Percentiles rank a stretch among this genome's conserved stretches.
These are phyloP conservation scores for Ceratocystis cubensis DNA, from an alignment of 2,329 filamentous ascomycete genomes.

Conservation along the genomic window DNA sequence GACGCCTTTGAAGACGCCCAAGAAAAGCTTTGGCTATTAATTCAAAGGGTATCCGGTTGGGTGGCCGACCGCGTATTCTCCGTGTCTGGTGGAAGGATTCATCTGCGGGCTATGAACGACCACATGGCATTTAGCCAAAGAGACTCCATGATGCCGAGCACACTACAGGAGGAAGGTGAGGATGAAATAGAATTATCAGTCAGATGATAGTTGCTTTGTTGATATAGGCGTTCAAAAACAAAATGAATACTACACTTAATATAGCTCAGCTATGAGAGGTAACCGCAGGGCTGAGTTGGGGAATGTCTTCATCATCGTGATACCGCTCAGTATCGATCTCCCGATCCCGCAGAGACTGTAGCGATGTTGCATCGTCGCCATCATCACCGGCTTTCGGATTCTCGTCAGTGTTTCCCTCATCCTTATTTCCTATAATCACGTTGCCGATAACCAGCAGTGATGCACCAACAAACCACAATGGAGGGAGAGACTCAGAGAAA, in stretches of 20 bases:
- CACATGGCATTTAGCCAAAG: not conserved
- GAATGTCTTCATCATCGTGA: constrained; percentile 9
- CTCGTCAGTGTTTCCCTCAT: constrained; percentile 33
- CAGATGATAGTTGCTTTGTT: constrained; percentile 23
- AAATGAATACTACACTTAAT: not conserved
- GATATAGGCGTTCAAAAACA: not conserved
- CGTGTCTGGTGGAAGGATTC: constrained; percentile 45
- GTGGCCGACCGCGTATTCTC: constrained; percentile 42
- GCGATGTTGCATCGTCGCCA: constrained; percentile 22
- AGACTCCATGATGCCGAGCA: not conserved
- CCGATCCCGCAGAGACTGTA: constrained; percentile 24
- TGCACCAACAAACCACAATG: constrained; percentile 66
- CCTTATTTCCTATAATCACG: constrained; percentile 62
- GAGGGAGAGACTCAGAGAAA: constrained; percentile 59
- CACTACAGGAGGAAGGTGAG: constrained; percentile 29
- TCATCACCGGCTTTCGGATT: not conserved
- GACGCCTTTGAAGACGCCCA: constrained; percentile 41
- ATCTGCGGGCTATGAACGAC: constrained; percentile 36
- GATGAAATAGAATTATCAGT: constrained; percentile 36
- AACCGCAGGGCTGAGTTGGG: not conserved
- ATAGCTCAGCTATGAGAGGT: not conserved
- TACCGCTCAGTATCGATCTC: constrained; percentile 27
- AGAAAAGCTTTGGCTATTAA: constrained; percentile 51
- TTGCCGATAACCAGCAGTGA: constrained; percentile 60
- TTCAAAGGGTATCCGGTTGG: constrained; percentile 45